phyloP scores from a whole-genome alignment of 1,284 basidiomycete species.

The Trichosporon sp. region DNA sequence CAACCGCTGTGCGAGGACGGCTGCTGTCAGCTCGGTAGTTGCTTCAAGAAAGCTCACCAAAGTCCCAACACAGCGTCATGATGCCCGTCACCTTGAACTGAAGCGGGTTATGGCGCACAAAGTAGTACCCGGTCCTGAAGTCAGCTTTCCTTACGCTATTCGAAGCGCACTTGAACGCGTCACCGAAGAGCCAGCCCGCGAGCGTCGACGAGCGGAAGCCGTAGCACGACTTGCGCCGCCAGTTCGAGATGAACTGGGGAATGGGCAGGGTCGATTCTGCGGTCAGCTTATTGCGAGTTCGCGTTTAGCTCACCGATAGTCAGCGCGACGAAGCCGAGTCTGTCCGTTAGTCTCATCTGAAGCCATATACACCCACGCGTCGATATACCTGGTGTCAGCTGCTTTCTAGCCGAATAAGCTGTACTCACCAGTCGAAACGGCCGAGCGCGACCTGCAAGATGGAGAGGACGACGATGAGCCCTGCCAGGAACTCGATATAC shows the following conservation, averaged over 20 bases:
- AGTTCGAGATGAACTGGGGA: constrained; percentile 54
- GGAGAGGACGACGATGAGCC: constrained; percentile 47
- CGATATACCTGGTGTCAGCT: constrained; percentile 37
- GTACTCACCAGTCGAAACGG: constrained; percentile 39
- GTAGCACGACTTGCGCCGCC: constrained; percentile 51
- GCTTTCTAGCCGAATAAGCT: neutral
- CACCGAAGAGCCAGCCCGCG: constrained; percentile 50
- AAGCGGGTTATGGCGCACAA: constrained; percentile 49
- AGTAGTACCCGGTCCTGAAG: constrained; percentile 49
- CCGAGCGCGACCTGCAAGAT: constrained; percentile 42
- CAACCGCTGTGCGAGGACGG: constrained; percentile 38
- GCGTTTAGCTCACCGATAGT: constrained; percentile 42
- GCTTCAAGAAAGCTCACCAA: constrained; percentile 26
- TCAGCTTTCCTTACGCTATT: neutral
- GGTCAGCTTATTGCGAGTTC: neutral
- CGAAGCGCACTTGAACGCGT: constrained; percentile 46
- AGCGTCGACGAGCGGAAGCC: constrained; percentile 53
- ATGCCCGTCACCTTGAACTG: constrained; percentile 52
- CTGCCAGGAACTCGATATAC: constrained; percentile 54
- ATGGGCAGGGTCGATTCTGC: constrained; percentile 54
- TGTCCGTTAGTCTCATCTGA: constrained; percentile 22
- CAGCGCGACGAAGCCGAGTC: constrained; percentile 54
- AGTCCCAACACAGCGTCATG: constrained; percentile 47
- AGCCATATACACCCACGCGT: constrained; percentile 29
- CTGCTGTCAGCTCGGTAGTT: constrained; percentile 15